Percentiles rank a stretch among this genome's conserved stretches.
These are phyloP conservation scores for Sambucus nigra DNA, from an alignment of 129 eudicot species.

Conservation along the genomic window DNA sequence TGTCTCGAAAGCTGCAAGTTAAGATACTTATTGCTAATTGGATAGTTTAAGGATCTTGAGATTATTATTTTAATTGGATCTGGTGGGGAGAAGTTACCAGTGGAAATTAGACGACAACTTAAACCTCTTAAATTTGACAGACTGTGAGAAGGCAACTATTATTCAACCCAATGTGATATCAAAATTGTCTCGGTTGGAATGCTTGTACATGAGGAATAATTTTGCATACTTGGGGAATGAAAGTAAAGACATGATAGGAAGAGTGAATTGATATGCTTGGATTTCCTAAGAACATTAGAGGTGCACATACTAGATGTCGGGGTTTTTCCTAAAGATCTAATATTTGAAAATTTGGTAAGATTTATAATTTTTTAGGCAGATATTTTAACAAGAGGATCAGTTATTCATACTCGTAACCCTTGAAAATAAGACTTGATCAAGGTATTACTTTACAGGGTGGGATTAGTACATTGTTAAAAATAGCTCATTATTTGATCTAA, in stretches of 20 bases:
- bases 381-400: constrained; percentile 18
- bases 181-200: constrained; percentile 32
- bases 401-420: constrained; percentile 15
- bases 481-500: constrained; percentile 26
- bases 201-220: constrained; percentile 38
- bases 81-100: constrained; percentile 24
- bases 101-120: constrained; percentile 28
- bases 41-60: constrained; percentile 27
- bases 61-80: constrained; percentile 36
- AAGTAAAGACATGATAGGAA: constrained; percentile 10
- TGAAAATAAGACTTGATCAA: constrained; percentile 27
- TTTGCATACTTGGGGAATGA: constrained; percentile 30
- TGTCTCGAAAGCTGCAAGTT: constrained; percentile 32
- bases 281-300: constrained; percentile 29
- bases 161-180: constrained; percentile 29
- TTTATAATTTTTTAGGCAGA: constrained; percentile 30
- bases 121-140: constrained; percentile 35
- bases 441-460: constrained; percentile 26
- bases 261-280: constrained; percentile 27
- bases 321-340: constrained; percentile 27
- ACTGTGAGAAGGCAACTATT: constrained; percentile 15
- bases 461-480: constrained; percentile 21
- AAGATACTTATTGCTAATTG: constrained; percentile 30
- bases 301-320: constrained; percentile 26
- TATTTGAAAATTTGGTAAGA: constrained; percentile 25